These are phyloP conservation scores for Penicillium sp. DNA, from an alignment of 2,329 filamentous ascomycete species.

Conservation along the genomic window DNA sequence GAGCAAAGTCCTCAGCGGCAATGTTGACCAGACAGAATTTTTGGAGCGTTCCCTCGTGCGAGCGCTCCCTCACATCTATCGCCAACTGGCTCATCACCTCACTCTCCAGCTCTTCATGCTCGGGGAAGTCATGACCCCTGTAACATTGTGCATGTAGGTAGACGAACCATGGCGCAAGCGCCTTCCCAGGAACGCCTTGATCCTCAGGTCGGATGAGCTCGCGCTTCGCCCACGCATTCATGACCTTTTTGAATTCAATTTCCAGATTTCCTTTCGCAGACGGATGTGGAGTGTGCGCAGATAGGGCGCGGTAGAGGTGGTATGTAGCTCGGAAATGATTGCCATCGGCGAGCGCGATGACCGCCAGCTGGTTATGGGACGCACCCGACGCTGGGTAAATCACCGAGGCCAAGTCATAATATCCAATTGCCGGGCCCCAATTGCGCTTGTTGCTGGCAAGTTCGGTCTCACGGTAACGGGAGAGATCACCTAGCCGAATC, in stretches of 20 bases:
- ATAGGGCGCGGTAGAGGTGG: constrained; percentile 78
- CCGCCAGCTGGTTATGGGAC: constrained; percentile 84
- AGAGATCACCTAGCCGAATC: constrained; percentile 82
- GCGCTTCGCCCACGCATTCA: constrained; percentile 51
- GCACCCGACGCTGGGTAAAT: constrained; percentile 73
- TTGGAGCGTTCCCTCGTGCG: constrained; percentile 59
- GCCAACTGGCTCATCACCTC: constrained; percentile 76
- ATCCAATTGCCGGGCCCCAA: constrained; percentile 73
- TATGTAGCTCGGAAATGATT: constrained; percentile 83
- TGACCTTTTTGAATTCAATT: constrained; percentile 66
- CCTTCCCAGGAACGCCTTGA: constrained; percentile 46
- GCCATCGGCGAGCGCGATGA: constrained; percentile 69
- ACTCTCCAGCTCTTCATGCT: constrained; percentile 74
- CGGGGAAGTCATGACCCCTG: constrained; percentile 65
- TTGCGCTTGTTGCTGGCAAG: constrained; percentile 66
- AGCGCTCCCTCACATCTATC: constrained; percentile 63
- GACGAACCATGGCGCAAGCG: constrained; percentile 74
- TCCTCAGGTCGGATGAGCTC: constrained; percentile 47
- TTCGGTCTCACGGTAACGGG: constrained; percentile 73
- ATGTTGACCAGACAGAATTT: constrained; percentile 85
- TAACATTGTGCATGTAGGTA: constrained; percentile 80
- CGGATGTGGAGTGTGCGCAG: constrained; percentile 66
- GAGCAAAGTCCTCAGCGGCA: constrained; percentile 69
- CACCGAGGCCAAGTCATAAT: constrained; percentile 75
- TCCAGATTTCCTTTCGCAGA: constrained; percentile 71